Conservation (phyloP, 768 basidiomycete genomes). For the Guyanaporus albipodus region DNA sequence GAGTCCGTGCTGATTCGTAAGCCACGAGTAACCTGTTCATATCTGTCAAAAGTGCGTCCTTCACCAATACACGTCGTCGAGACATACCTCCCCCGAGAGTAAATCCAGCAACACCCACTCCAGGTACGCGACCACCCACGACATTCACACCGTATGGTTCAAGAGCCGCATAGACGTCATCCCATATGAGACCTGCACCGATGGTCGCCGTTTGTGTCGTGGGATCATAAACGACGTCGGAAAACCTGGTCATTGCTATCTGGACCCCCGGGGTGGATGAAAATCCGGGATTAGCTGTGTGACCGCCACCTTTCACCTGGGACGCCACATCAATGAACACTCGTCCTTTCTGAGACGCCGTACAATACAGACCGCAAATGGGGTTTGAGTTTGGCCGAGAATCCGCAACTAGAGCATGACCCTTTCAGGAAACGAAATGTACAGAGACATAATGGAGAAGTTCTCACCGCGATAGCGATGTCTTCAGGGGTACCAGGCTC, state of each 20-base stretch:
- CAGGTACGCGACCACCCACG: slow-evolving; percentile 51
- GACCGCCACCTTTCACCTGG: slow-evolving; percentile 61
- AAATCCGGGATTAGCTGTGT: slow-evolving; percentile 50
- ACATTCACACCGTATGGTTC: slow-evolving; percentile 48
- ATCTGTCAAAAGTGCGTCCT: not conserved
- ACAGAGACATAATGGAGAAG: no score
- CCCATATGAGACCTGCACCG: slow-evolving; percentile 51
- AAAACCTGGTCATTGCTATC: slow-evolving; percentile 51
- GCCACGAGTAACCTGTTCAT: slow-evolving; percentile 35
- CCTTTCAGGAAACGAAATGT: not conserved
- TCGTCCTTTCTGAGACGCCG: not conserved
- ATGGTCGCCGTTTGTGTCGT: slow-evolving; percentile 37
- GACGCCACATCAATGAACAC: not conserved
- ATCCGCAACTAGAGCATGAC: slow-evolving; percentile 4
- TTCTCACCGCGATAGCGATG: slow-evolving; percentile 42
- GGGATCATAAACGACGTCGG: slow-evolving; percentile 36
- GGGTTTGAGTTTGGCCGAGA: slow-evolving; percentile 40
- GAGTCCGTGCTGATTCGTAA: slow-evolving; percentile 58
- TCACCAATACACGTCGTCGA: not conserved
- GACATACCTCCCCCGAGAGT: slow-evolving; percentile 50
- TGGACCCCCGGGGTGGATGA: slow-evolving; percentile 58
- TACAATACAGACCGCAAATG: slow-evolving; percentile 22
- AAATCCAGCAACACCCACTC: slow-evolving; percentile 58
- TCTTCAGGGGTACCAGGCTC: slow-evolving; percentile 55
- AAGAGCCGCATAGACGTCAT: slow-evolving; percentile 54